Evolutionary conservation across 164 flowering plant species (phyloP).

Genomic region (Chimonanthus salicifolius): DNA sequence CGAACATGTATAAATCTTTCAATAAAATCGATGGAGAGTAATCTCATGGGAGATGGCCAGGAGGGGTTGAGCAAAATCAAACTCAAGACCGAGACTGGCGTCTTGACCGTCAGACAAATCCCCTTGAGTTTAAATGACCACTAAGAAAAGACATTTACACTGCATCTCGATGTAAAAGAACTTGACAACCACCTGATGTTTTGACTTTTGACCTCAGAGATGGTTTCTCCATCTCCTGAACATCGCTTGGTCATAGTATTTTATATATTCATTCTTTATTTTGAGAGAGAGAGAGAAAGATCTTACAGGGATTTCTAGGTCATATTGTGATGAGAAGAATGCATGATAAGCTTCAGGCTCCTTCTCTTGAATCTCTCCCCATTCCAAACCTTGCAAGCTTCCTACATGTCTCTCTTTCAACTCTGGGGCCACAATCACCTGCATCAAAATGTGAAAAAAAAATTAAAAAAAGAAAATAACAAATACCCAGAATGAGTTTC

Average conservation of each 20-base stretch:
- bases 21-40: too few species aligned
- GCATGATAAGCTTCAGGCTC: constrained; percentile 30
- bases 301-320: constrained; percentile 25
- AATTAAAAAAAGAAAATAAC: too few species aligned
- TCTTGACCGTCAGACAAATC: background rate
- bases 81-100: too few species aligned
- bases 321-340: constrained; percentile 22
- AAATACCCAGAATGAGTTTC: background rate
- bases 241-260: background rate
- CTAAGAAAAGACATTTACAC: too few species aligned
- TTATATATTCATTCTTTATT: background rate
- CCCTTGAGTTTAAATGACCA: background rate
- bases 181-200: too few species aligned
- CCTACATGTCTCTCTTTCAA: constrained; percentile 30
- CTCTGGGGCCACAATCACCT: constrained; percentile 26
- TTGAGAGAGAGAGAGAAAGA: background rate
- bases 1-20: too few species aligned
- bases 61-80: too few species aligned
- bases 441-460: background rate
- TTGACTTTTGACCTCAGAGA: too few species aligned
- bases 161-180: too few species aligned
- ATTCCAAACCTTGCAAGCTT: constrained; percentile 22
- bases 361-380: constrained; percentile 26
- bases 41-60: too few species aligned
- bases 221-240: too few species aligned